Evolutionary conservation across 768 basidiomycete species (phyloP).

Genomic region (Trametes cinnabarina): DNA sequence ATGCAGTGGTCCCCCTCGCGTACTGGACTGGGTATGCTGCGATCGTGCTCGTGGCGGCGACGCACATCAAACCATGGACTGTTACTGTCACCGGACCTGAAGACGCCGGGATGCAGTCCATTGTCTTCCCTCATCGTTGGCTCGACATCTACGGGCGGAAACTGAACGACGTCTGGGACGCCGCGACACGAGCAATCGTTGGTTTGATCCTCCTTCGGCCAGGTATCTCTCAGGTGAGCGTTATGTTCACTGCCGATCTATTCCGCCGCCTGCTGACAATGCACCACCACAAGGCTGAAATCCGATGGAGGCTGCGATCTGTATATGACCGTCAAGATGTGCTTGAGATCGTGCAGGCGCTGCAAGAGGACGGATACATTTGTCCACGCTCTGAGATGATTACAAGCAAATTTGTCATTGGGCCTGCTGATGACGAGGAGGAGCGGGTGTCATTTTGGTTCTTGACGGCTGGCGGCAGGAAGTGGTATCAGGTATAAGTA

Average conservation of each 20-base stretch:
- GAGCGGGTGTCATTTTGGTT: slow-evolving; percentile 57
- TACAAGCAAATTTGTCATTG: slow-evolving; percentile 21
- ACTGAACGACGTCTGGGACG: slow-evolving; percentile 64
- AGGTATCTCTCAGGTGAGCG: slow-evolving; percentile 67
- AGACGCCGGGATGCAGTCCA: slow-evolving; percentile 25
- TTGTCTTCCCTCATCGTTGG: slow-evolving; percentile 72
- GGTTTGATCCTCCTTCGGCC: slow-evolving; percentile 67
- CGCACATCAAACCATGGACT: slow-evolving; percentile 52
- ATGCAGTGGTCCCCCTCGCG: slow-evolving; percentile 52
- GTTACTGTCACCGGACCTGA: slow-evolving; percentile 41
- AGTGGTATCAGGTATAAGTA: slow-evolving; percentile 66
- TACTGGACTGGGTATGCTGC: slow-evolving; percentile 66
- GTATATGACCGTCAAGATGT: slow-evolving; percentile 79
- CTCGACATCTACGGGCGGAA: slow-evolving; percentile 65
- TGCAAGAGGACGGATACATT: slow-evolving; percentile 54
- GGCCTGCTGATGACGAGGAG: slow-evolving; percentile 50
- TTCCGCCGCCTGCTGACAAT: not conserved
- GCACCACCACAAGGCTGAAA: slow-evolving; percentile 49
- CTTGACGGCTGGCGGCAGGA: slow-evolving; percentile 43
- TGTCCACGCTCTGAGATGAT: slow-evolving; percentile 31
- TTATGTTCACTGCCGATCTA: not conserved
- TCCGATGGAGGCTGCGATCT: slow-evolving; percentile 67
- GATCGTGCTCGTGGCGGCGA: slow-evolving; percentile 55
- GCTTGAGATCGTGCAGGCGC: slow-evolving; percentile 53
- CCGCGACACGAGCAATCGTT: slow-evolving; percentile 67